Base-by-base conservation (phyloP, 306 rosid genomes). In the Corylus avellana region DNA sequence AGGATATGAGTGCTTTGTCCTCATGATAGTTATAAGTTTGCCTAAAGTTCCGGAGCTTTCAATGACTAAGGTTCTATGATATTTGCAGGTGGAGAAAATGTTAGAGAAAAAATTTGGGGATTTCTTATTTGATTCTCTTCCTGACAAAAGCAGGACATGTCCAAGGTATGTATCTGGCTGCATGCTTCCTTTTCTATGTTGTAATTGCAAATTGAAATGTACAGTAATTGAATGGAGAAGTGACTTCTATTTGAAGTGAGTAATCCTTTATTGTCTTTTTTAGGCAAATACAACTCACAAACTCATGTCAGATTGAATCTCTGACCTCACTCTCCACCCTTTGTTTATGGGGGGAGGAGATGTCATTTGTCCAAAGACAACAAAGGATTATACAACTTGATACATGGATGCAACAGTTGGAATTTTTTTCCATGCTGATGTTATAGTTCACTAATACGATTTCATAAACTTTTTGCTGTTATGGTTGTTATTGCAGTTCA, bases 1-100 rank as follows among this genome's bases (percentile, higher is more conserved):
- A 53, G 64, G 77, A 37, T 77, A 22, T 82, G 72, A 70, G 58
- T 79, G 29, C 27, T n/a, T 12, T 32, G 44, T n/a, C 49, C 63
- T 48, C 32, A 75, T 72, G 76, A 25, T 51, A 27, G n/a, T 18
- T 78, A 66, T 64, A 74, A 44, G 73, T 67, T 46, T 18, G 75
- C 17, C 46, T 32, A 25, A 63, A 1, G 44, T 63, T 63, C 72
- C 25, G 29, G 48, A 55, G 57, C 47, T 48, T 72, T 82, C 50
- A 51, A 69, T 76, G 64, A 75, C 73, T 44, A 82, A 6, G 29
- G 71, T 74, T 73, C 32, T 55, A 29, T 82, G 55, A 73, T 78
- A 67, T 73, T 73, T 82, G 32, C 88, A 94, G 99, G 99, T 95
- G 75, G 99, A 95, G 84, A 93, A 93, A 89, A 93, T 95, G 99